A percentile compares a stretch with the other conserved stretches of the same genome.
Conservation (phyloP, 2,329 filamentous ascomycete species). For the Cladosporium velox region DNA sequence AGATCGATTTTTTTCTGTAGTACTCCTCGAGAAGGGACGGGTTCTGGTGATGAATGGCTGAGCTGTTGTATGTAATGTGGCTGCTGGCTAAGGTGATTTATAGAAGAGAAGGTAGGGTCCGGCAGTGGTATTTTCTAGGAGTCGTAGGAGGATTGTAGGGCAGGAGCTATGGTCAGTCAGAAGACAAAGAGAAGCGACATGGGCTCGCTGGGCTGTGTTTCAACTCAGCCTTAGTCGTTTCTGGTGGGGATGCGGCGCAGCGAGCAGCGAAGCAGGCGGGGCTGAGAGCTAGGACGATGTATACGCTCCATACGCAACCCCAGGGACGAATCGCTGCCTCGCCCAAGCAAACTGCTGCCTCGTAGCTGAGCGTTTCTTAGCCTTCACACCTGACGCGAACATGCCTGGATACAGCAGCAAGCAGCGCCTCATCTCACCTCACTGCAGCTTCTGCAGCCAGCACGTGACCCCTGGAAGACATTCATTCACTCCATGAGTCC, state of each 20-base stretch:
- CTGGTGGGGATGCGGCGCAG: conserved; percentile 4
- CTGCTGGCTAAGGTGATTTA: background rate
- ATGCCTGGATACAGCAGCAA: background rate
- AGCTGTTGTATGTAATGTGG: background rate
- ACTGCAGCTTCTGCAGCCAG: background rate
- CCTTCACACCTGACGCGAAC: background rate
- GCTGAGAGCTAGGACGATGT: background rate
- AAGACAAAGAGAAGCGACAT: background rate
- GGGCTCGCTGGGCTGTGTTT: conserved; percentile 4
- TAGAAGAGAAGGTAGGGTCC: background rate
- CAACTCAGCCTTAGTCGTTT: conserved; percentile 8
- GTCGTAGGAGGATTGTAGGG: background rate
- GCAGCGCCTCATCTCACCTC: background rate
- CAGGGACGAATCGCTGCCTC: background rate
- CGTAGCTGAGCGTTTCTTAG: background rate
- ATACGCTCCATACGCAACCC: background rate
- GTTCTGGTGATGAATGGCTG: background rate
- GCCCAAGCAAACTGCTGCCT: background rate
- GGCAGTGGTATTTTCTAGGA: background rate
- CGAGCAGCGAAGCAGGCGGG: background rate
- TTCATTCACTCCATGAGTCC: background rate
- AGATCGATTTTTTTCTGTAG: background rate
- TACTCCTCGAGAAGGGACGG: background rate
- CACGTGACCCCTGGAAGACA: background rate
- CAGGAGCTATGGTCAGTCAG: background rate